Percentiles rank a stretch among this genome's conserved stretches.
Conservation (phyloP, 2,329 filamentous ascomycete genomes). For the Chaetomium olivaceum region DNA sequence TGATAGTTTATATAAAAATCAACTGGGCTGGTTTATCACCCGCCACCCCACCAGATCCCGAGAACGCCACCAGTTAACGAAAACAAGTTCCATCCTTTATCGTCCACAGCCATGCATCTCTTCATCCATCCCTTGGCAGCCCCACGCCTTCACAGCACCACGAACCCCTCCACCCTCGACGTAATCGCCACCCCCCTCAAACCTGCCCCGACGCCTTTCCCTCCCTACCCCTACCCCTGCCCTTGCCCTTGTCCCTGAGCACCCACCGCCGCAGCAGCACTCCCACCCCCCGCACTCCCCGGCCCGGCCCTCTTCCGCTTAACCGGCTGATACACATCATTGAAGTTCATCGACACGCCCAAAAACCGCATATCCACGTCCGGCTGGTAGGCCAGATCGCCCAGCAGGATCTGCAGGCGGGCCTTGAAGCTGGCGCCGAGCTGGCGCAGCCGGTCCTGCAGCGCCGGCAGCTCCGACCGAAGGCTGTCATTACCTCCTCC, state of each 20-base stretch:
- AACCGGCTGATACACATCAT: conserved; percentile 86
- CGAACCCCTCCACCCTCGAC: conserved; percentile 13
- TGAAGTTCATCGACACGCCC: conserved; percentile 98
- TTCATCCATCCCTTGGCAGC: not conserved
- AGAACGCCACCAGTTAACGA: not conserved
- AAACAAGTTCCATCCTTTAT: not conserved
- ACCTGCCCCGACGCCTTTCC: not conserved
- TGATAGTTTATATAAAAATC: not conserved
- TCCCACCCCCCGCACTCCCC: not conserved
- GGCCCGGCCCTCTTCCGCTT: conserved; percentile 53
- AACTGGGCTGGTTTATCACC: not conserved
- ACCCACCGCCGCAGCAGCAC: not conserved
- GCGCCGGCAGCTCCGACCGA: conserved; percentile 65
- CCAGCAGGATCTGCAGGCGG: conserved; percentile 77
- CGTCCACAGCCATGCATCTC: not conserved
- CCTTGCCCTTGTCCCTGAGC: not conserved
- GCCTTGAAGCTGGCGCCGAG: conserved; percentile 75
- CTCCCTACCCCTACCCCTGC: not conserved
- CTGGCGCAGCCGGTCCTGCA: conserved; percentile 71
- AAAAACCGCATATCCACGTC: conserved; percentile 95
- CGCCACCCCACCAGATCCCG: not conserved
- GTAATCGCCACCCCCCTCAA: conserved; percentile 11
- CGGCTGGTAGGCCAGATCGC: conserved; percentile 88
- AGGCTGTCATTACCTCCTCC: conserved; percentile 52
- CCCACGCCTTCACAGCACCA: too few relatives aligned